A percentile compares a stretch with the other conserved stretches of the same genome.
phyloP scores from a whole-genome alignment of 2,329 filamentous ascomycete species.

The Xylaria sp. region DNA sequence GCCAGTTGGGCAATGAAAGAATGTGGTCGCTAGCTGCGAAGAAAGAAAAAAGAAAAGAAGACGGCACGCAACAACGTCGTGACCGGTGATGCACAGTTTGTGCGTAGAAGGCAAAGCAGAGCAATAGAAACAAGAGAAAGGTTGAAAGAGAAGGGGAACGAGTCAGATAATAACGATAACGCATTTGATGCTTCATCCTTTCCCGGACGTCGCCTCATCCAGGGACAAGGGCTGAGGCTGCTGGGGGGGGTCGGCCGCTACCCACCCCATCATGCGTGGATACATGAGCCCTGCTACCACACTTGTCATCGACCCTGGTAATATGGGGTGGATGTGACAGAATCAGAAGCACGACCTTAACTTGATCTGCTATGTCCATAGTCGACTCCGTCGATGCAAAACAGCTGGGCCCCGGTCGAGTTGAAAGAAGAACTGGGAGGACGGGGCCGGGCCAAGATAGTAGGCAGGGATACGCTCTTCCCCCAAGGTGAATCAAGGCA shows the following conservation, averaged over 20 bases:
- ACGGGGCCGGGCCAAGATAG: slow-evolving; percentile 23
- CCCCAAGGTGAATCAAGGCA: slow-evolving; percentile 31
- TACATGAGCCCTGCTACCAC: slow-evolving; percentile 56
- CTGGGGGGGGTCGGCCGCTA: slow-evolving; percentile 47
- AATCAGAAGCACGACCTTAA: slow-evolving; percentile 52
- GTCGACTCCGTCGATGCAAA: slow-evolving; percentile 47
- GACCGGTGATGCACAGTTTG: slow-evolving; percentile 46
- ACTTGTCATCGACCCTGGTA: slow-evolving; percentile 46
- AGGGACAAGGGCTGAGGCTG: slow-evolving; percentile 50
- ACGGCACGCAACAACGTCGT: slow-evolving; percentile 51
- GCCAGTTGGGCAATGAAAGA: slow-evolving; percentile 63
- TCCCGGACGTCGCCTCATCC: slow-evolving; percentile 51
- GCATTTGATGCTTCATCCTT: slow-evolving; percentile 50
- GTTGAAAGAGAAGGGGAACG: slow-evolving; percentile 47
- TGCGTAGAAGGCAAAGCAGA: slow-evolving; percentile 52
- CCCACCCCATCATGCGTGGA: slow-evolving; percentile 49
- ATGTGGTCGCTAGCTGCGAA: slow-evolving; percentile 57
- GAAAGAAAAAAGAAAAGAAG: slow-evolving; percentile 54
- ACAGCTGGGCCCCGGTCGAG: slow-evolving; percentile 41
- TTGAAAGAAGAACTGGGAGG: slow-evolving; percentile 31
- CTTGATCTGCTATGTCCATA: slow-evolving; percentile 49
- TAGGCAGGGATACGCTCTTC: slow-evolving; percentile 19
- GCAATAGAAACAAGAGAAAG: slow-evolving; percentile 53
- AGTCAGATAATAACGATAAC: slow-evolving; percentile 55
- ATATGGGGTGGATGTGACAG: slow-evolving; percentile 52